Conservation (phyloP, 1,139 yeast genomes). For the Magnusiomyces sp. region DNA sequence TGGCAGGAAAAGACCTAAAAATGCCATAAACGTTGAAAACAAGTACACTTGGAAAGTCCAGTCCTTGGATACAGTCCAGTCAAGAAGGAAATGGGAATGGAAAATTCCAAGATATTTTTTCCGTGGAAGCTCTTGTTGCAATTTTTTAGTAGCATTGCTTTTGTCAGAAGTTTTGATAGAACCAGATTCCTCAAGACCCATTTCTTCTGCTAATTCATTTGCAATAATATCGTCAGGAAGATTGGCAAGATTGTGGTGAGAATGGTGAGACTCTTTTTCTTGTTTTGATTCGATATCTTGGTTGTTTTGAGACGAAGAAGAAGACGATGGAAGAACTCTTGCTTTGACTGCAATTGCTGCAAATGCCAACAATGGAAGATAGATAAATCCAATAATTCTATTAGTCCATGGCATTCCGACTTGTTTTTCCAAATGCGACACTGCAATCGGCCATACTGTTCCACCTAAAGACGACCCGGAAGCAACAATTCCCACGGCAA, state of each 20-base stretch:
- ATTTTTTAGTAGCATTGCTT: not conserved
- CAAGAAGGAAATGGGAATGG: slow-evolving; percentile 4
- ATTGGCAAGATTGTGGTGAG: not conserved
- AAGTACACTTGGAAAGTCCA: slow-evolving; percentile 15
- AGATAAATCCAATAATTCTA: slow-evolving; percentile 39
- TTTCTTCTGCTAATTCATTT: too few species aligned
- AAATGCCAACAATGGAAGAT: slow-evolving; percentile 34
- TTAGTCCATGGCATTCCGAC: slow-evolving; percentile 49
- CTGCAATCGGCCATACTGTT: slow-evolving; percentile 42
- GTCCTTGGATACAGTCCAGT: slow-evolving; percentile 20
- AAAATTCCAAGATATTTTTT: not conserved
- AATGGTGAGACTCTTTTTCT: not conserved
- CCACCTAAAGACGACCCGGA: slow-evolving; percentile 63
- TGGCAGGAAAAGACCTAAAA: slow-evolving; percentile 35
- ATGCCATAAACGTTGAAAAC: slow-evolving; percentile 23
- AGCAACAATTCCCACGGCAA: slow-evolving; percentile 52
- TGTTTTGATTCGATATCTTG: not conserved
- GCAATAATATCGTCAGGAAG: too few species aligned
- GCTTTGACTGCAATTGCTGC: slow-evolving; percentile 26
- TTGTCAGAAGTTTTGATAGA: not conserved
- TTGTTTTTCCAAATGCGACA: slow-evolving; percentile 30
- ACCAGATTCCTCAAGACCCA: not conserved
- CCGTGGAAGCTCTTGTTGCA: not conserved
- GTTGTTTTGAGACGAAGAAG: not conserved
- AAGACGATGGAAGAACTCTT: too few species aligned